Conservation (phyloP, 305 asterid species). For the Euphrasia arctica region DNA sequence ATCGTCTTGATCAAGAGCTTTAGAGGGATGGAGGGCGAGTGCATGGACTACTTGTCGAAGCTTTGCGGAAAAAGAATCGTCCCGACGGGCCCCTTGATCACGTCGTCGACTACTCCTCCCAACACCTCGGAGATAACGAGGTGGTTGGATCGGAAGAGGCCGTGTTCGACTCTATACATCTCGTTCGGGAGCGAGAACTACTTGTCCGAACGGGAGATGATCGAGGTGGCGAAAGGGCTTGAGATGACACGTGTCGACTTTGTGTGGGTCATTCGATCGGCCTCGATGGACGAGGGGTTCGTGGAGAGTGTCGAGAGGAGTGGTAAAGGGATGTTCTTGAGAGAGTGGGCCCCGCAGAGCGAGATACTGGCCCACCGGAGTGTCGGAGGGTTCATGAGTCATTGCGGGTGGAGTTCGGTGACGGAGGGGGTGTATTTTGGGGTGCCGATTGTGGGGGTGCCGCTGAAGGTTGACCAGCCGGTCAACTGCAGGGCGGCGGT, state of each 20-base stretch:
- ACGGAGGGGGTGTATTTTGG: slow-evolving; percentile 27
- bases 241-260: slow-evolving; percentile 23
- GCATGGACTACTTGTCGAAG: slow-evolving; percentile 29
- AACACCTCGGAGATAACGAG: background rate
- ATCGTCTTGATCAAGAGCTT: slow-evolving; percentile 31
- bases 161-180: slow-evolving; percentile 23
- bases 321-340: slow-evolving; percentile 15
- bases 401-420: slow-evolving; percentile 32
- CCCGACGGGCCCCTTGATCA: slow-evolving; percentile 24
- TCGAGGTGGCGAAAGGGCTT: slow-evolving; percentile 28
- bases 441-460: slow-evolving; percentile 22
- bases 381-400: slow-evolving; percentile 28
- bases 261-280: slow-evolving; percentile 27
- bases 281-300: slow-evolving; percentile 26
- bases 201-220: slow-evolving; percentile 19
- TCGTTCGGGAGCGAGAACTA: slow-evolving; percentile 33
- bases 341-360: slow-evolving; percentile 27
- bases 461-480: slow-evolving; percentile 26
- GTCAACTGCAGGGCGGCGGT: slow-evolving; percentile 23
- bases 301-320: background rate
- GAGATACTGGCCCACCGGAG: slow-evolving; percentile 23
- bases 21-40: slow-evolving; percentile 31
- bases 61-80: slow-evolving; percentile 23
- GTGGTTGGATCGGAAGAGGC: slow-evolving; percentile 18
- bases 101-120: background rate